These are phyloP conservation scores for Vitis labrusca DNA, from an alignment of 164 flowering plant genomes.

Conservation along the genomic window DNA sequence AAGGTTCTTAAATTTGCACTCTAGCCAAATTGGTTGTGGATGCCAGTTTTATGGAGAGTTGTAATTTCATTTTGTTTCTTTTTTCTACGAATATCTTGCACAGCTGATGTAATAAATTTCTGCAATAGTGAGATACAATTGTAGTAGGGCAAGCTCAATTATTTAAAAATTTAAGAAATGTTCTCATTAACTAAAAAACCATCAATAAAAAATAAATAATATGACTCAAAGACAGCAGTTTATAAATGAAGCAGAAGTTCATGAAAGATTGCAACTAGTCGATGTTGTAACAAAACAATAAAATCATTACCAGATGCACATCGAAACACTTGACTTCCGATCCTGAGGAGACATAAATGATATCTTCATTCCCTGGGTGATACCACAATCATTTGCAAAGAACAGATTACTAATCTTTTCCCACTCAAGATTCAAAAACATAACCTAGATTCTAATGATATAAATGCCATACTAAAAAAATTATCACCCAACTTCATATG, in stretches of 20 bases:
- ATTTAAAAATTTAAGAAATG: too few relatives aligned
- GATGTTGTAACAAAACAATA: too few relatives aligned
- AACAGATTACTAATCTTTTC: slow-evolving; percentile 5
- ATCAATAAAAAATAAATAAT: too few relatives aligned
- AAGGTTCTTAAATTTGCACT: not conserved
- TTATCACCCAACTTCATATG: too few relatives aligned
- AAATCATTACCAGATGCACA: slow-evolving; percentile 62
- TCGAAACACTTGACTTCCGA: slow-evolving; percentile 77
- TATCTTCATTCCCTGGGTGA: slow-evolving; percentile 76
- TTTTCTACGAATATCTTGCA: not conserved
- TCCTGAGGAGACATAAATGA: slow-evolving; percentile 65
- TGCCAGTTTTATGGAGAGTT: not conserved
- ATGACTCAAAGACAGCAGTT: too few relatives aligned
- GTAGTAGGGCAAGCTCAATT: too few relatives aligned
- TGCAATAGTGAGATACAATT: too few relatives aligned
- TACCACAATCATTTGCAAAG: slow-evolving; percentile 6
- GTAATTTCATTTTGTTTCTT: not conserved
- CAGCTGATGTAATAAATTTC: too few relatives aligned
- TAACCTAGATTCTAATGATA: not conserved
- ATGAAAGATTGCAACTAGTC: too few relatives aligned
- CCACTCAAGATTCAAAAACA: not conserved
- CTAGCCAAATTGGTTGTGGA: not conserved
- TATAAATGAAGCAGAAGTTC: too few relatives aligned
- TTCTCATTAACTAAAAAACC: too few relatives aligned
- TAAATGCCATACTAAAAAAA: not conserved